Evolutionary conservation across 192 early-diverging fungal species (phyloP), one percentile per base, ranked within the genome.

Genomic region (Entrophospora sp.): DNA sequence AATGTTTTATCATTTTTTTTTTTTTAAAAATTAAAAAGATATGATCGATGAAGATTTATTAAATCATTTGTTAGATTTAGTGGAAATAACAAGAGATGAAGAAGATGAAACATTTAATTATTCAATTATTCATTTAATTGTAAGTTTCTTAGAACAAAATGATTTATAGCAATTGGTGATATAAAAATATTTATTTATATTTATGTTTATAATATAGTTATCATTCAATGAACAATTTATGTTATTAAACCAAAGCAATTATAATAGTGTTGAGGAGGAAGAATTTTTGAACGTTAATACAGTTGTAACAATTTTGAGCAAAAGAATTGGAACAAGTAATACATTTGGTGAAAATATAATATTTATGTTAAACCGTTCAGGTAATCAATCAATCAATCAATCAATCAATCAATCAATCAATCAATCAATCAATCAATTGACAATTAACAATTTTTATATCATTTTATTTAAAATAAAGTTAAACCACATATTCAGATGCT

Each of bases 281-380:
- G 25, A 64, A 5, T 57, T 71, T 10, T 67, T 73, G 27, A 69
- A 73, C 35, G 28, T 52, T 18, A 88, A 91, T 68, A 72, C 71
- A 14, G 68, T 91, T 5, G 44, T 90, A 45, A 35, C 55, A 40
- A 77, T 72, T 4, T 56, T 91, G 1, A 38, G 58, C 3, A 64
- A 74, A 25, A 73, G 87, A 52, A 68, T 81, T 31, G 77, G 84
- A 31, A 72, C 73, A 25, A 81, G 87, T 69, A 90, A 88, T 49
- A 94, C 90, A 13, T 89, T 97, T 66, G 79, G 86, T 5, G 92
- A 90, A 35, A 97, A 93, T 67, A 68, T 97, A 20, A 86, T 97
- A 49, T 92, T 97, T 70, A 86, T 97, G 74, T 75, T 97, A 59
- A 97, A 97, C 71, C 85, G 94, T 30, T 86, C 89, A 25, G 86